Evolutionary conservation across 306 rosid species (phyloP).

Genomic region (Chamaecrista fasciculata): DNA sequence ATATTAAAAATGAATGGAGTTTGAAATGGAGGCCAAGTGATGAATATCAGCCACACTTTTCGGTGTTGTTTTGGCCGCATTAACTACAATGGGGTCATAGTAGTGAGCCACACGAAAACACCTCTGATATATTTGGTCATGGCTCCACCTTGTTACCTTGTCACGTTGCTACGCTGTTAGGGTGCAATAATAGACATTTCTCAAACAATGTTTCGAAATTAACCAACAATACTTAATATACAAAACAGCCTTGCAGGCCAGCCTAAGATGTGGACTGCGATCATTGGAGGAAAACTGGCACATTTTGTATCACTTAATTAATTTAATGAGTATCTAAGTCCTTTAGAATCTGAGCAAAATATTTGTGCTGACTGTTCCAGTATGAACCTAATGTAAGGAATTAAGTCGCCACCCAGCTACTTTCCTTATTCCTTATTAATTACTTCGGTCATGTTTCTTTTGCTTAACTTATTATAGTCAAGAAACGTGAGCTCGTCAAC

Average conservation of each 20-base stretch:
- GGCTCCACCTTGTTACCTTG: constrained; percentile 19
- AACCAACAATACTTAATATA: neutral
- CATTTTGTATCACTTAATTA: neutral
- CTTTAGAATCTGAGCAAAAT: neutral
- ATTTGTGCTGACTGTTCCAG: neutral
- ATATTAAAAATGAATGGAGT: neutral
- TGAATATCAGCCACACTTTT: neutral
- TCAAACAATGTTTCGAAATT: neutral
- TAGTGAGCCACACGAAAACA: constrained; percentile 18
- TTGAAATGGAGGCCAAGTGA: neutral
- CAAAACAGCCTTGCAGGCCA: neutral
- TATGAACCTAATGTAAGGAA: neutral
- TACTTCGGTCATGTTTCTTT: neutral
- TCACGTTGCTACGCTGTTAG: constrained; percentile 18
- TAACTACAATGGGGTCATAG: neutral
- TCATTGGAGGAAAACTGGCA: neutral
- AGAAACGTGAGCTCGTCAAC: neutral
- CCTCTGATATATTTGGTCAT: neutral
- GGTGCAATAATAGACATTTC: constrained; percentile 20
- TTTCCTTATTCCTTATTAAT: neutral
- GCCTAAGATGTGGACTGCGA: neutral
- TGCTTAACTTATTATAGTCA: neutral
- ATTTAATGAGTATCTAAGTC: neutral
- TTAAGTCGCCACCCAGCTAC: neutral
- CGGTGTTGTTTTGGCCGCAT: neutral